Conservation (phyloP, 306 rosid genomes). For the Lathyrus sativus region DNA sequence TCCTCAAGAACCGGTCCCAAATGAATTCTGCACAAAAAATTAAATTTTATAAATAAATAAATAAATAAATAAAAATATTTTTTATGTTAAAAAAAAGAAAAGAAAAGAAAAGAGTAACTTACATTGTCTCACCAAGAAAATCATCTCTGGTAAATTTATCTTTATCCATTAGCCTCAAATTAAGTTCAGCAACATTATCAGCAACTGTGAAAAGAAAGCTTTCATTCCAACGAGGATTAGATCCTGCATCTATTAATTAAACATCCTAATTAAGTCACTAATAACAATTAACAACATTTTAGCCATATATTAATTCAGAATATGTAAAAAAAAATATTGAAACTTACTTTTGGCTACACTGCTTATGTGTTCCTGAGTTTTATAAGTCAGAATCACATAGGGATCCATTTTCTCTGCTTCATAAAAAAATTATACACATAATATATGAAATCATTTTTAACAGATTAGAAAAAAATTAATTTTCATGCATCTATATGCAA, state of each 20-base stretch:
- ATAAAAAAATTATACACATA: background rate
- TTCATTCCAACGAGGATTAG: conserved; percentile 47
- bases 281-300: background rate
- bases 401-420: conserved; percentile 49
- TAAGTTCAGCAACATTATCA: conserved; percentile 42
- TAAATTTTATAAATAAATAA: too few species aligned
- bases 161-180: conserved; percentile 45
- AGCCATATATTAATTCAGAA: background rate
- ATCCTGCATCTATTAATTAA: conserved; percentile 40
- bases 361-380: conserved; percentile 50
- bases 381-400: conserved; percentile 45
- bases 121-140: conserved; percentile 46
- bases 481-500: too few species aligned
- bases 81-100: too few species aligned
- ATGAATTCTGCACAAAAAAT: conserved; percentile 32
- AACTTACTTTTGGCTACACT: conserved; percentile 42
- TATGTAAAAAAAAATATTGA: background rate
- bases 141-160: conserved; percentile 42
- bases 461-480: too few species aligned
- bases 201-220: conserved; percentile 48
- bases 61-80: too few species aligned
- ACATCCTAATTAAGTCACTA: background rate
- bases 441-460: background rate
- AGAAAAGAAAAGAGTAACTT: conserved; percentile 3
- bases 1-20: conserved; percentile 39